Evolutionary conservation across 78 protist species (phyloP), one percentile per base, ranked within the genome.

Genomic region (Cavenderia fasciculata): DNA sequence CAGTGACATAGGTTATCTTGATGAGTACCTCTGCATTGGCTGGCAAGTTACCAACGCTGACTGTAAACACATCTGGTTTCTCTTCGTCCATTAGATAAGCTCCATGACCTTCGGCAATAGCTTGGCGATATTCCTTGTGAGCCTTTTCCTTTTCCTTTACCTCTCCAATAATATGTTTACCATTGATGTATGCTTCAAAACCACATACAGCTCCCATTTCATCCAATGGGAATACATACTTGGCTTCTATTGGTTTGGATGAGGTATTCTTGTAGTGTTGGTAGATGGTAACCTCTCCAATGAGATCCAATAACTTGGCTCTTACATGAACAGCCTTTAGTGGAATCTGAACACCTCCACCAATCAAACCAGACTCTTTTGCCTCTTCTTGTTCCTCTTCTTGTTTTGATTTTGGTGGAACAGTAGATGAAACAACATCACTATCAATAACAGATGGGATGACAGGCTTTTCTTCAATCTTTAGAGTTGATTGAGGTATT

Each of bases 111-210:
- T 25, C 70, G 2, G 59, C 87, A 2, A 95, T 63, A 2, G 97
- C 97, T 14, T 85, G 56, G 10, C 70, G 74, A 36, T 88, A 76
- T n/a, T 88, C 94, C 8, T 46, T 31, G 21, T 88, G 90, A 21
- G 99, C 99, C 47, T 88, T 65, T 10, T 94, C 94, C 75, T 95
- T 97, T 21, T 94, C 97, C 72, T 96, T 94, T 7, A 94, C 95
- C 7, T 79, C 85, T 41, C 97, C 97, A 27, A 76, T 75, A 0
- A 97, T 36, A 41, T 86, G 78, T 49, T 75, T 63, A 59, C 96
- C 96, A 71, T 96, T 89, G 49, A 97, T 71, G 44, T 38, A 77
- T 8, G 97, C 96, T 40, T 85, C 88, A n/a, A 97, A 97, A 6
- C 86, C 96, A 52, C 97, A 96, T 19, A 97, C 97, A 4, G 98